Percentiles rank a stretch among this genome's conserved stretches.
Evolutionary conservation across 2,329 filamentous ascomycete species (phyloP).

Genomic region (Peltaster fructicola): DNA sequence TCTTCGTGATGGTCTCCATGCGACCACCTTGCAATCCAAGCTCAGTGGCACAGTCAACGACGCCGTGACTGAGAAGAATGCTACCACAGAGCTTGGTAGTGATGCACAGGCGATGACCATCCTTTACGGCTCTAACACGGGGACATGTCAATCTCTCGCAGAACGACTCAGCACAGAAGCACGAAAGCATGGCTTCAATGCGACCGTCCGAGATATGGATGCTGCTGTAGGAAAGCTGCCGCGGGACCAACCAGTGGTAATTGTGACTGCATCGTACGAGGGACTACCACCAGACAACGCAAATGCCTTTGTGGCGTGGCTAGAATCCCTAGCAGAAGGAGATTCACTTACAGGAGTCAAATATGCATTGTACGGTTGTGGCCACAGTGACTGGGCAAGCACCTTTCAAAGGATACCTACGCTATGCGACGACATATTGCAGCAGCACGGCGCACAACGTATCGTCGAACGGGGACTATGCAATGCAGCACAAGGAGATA

Average conservation of each 20-base stretch:
- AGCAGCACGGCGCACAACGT: constrained; percentile 14
- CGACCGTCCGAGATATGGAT: constrained; percentile 20
- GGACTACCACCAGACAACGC: constrained; percentile 27
- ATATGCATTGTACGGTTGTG: constrained; percentile 25
- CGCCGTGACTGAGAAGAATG: too few relatives aligned
- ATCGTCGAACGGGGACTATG: constrained; percentile 18
- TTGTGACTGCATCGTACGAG: constrained; percentile 26
- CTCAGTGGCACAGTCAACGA: too few relatives aligned
- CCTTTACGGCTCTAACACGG: constrained; percentile 49
- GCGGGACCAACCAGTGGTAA: constrained; percentile 20
- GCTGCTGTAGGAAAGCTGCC: constrained; percentile 11
- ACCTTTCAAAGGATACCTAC: constrained; percentile 26
- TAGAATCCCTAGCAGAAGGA: constrained; percentile 7
- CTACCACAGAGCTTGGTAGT: too few relatives aligned
- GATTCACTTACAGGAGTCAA: constrained; percentile 17
- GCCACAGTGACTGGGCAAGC: constrained; percentile 24
- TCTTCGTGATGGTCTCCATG: constrained; percentile 34
- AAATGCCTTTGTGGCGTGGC: constrained; percentile 24
- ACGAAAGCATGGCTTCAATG: constrained; percentile 19
- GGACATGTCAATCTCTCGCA: constrained; percentile 26
- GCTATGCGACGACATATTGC: constrained; percentile 17
- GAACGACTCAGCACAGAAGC: constrained; percentile 21
- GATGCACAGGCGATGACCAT: too few relatives aligned
- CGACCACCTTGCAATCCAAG: constrained; percentile 22
- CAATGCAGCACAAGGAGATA: constrained; percentile 21